These are phyloP conservation scores for Dactylellina cionopaga DNA, from an alignment of 2,329 filamentous ascomycete species.

Conservation along the genomic window DNA sequence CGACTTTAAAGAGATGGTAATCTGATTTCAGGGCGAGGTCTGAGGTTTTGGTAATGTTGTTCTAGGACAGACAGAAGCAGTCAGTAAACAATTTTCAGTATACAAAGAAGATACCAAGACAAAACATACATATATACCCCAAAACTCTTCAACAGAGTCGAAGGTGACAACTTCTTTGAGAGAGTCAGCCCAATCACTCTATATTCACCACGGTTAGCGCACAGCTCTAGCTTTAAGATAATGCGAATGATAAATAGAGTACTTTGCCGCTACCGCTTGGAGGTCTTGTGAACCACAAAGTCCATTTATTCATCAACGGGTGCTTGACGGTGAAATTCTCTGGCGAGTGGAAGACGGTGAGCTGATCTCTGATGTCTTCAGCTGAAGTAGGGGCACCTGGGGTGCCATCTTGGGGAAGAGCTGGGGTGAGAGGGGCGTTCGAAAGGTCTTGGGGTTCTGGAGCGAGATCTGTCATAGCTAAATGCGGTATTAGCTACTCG, in stretches of 20 bases:
- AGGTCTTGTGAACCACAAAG: slow-evolving; percentile 99
- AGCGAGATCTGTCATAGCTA: slow-evolving; percentile 37
- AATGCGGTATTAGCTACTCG: not conserved
- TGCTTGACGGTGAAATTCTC: slow-evolving; percentile 99
- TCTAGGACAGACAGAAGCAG: slow-evolving; percentile 67
- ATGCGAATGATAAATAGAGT: not conserved
- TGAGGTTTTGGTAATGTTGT: slow-evolving; percentile 97
- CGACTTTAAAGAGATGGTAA: slow-evolving; percentile 98
- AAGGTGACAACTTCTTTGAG: slow-evolving; percentile 99
- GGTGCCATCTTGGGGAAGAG: slow-evolving; percentile 45
- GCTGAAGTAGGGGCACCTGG: slow-evolving; percentile 58
- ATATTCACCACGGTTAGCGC: slow-evolving; percentile 16
- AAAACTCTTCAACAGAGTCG: slow-evolving; percentile 98
- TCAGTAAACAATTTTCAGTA: slow-evolving; percentile 11
- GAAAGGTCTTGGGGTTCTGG: slow-evolving; percentile 50
- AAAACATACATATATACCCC: slow-evolving; percentile 92
- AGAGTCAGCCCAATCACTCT: slow-evolving; percentile 98
- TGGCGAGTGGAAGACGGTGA: slow-evolving; percentile 97
- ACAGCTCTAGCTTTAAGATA: not conserved
- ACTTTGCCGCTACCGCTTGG: slow-evolving; percentile 79
- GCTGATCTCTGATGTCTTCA: slow-evolving; percentile 69
- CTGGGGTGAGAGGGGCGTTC: slow-evolving; percentile 48
- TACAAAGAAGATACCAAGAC: not conserved
- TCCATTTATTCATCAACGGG: slow-evolving; percentile 96
- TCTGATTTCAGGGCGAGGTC: slow-evolving; percentile 97